These are phyloP conservation scores for Syzygium jambos DNA, from an alignment of 345 rosid species.

Conservation along the genomic window DNA sequence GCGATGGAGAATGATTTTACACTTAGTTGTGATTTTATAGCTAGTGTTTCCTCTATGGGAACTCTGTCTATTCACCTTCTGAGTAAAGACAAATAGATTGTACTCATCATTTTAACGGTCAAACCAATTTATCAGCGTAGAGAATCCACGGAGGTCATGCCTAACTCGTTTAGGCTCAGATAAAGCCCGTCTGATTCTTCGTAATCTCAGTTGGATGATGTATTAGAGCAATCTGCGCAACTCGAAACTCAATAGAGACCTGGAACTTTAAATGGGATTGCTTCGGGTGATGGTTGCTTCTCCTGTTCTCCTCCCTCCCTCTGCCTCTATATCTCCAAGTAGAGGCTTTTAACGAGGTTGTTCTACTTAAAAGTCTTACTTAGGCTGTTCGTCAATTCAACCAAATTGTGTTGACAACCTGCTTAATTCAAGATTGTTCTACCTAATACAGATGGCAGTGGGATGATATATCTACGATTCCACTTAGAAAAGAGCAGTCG, in stretches of 20 bases:
- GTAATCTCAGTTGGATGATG: background rate
- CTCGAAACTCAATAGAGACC: background rate
- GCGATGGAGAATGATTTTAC: background rate
- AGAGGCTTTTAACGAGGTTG: background rate
- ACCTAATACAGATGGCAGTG: background rate
- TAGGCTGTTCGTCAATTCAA: background rate
- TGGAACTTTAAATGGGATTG: background rate
- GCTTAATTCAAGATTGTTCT: background rate
- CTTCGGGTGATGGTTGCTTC: background rate
- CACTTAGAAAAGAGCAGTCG: background rate
- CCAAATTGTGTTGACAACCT: background rate
- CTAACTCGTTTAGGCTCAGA: background rate
- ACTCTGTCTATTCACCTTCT: background rate
- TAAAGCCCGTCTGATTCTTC: background rate
- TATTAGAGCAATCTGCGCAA: background rate
- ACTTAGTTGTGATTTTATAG: background rate
- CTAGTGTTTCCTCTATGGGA: background rate
- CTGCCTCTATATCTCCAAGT: background rate
- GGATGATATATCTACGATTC: background rate
- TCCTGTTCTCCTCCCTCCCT: background rate
- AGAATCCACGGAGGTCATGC: background rate
- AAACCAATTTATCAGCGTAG: background rate
- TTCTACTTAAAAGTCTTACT: background rate
- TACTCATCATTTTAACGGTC: background rate
- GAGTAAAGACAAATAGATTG: background rate